These are phyloP conservation scores for Backusella tuberculispora DNA, from an alignment of 192 early-diverging fungal genomes.

Conservation along the genomic window DNA sequence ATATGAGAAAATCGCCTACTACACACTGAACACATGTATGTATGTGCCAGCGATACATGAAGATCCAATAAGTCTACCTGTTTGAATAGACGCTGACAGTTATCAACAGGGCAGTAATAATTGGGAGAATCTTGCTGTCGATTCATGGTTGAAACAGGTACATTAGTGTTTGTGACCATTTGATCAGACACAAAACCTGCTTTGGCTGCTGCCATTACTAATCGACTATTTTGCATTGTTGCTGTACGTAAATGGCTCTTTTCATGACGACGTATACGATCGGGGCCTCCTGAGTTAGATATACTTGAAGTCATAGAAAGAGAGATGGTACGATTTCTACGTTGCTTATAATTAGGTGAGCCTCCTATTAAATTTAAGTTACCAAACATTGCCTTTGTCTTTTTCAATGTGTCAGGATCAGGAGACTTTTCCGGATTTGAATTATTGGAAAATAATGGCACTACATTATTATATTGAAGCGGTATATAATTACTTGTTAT, in stretches of 20 bases:
- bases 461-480: slow-evolving; percentile 19
- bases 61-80: background rate
- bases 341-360: slow-evolving; percentile 73
- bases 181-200: slow-evolving; percentile 22
- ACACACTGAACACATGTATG: slow-evolving; percentile 19
- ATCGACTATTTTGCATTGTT: slow-evolving; percentile 22
- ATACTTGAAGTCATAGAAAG: slow-evolving; percentile 11
- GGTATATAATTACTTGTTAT: slow-evolving; percentile 16
- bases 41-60: background rate
- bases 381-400: slow-evolving; percentile 48
- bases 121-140: background rate
- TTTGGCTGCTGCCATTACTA: slow-evolving; percentile 33
- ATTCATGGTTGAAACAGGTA: background rate
- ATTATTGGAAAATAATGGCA: slow-evolving; percentile 15
- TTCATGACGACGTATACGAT: slow-evolving; percentile 33
- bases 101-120: background rate
- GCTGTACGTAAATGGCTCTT: slow-evolving; percentile 25
- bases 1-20: slow-evolving; percentile 12
- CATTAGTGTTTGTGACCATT: background rate
- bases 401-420: slow-evolving; percentile 37
- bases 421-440: slow-evolving; percentile 1
- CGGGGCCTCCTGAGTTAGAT: slow-evolving; percentile 7
- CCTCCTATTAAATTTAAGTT: slow-evolving; percentile 69
- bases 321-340: slow-evolving; percentile 60
- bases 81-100: slow-evolving; percentile 12